Base-by-base conservation (phyloP, 805 yeast species). In the Cyberlindnera samutprakarnensis region DNA sequence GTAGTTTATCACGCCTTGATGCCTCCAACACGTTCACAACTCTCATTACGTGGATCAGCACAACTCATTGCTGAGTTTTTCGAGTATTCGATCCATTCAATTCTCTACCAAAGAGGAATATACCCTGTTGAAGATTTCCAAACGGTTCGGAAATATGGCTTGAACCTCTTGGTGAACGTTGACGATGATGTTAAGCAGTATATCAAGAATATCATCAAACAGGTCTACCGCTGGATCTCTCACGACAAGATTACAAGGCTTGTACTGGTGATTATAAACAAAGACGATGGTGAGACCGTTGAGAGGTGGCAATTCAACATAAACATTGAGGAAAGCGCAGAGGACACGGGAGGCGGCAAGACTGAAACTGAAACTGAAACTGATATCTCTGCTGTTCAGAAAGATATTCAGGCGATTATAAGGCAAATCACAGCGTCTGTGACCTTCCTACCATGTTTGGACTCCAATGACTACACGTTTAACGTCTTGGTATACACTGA, bases 221-320 rank as follows among this genome's bases (percentile, higher is more conserved):
- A 85, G 50, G 63, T 85, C 14, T 76, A 74, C 37, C 59, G 64
- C 42, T 86, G 95, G 96, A 67, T 87, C 2, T 66, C 72, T 30
- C 73, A 77, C 1, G 83, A 80, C 9, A 70, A 72, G 36, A 73
- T 90, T 21, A 68, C 77, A 16, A 72, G 75, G 42, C 57, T 88
- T 24, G 78, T 83, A 3, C 64, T 90, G 22, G 88, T 76, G 8
- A 75, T 87, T n/a, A 61, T 86, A 2, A 69, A 78, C 18, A 78
- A 78, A 43, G 75, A 73, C 25, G 64, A 76, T 0, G 75, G 75
- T 0, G 86, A 80, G 21, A 70, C 68, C 3, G 77, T 78, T 3
- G 97, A 88, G 53, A 61, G 85, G 33, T 88, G 97, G 97, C 84
- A 84, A 48, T 88, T 88, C 49, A 72, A 74, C 41, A 61, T 86